A percentile compares a stretch with the other conserved stretches of the same genome.
These are phyloP conservation scores for Komagataella phaffii DNA, from an alignment of 805 yeast species.

Conservation along the genomic window DNA sequence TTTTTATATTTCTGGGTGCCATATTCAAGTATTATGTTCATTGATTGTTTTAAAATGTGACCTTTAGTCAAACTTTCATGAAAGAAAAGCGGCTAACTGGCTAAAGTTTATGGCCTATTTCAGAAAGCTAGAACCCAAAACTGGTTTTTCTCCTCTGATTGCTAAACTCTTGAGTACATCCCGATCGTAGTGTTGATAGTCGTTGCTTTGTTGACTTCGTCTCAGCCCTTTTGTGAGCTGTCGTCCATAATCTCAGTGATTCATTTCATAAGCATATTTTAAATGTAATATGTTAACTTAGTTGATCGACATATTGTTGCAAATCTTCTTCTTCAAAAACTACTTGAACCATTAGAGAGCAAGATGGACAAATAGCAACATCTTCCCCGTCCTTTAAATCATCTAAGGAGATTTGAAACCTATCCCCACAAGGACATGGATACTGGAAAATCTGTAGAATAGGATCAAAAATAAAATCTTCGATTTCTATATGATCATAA, in stretches of 20 bases:
- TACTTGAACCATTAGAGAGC: constrained; percentile 86
- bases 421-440: constrained; percentile 98
- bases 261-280: too few species aligned
- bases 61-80: not conserved
- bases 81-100: not conserved
- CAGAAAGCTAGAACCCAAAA: too few species aligned
- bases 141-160: too few species aligned
- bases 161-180: too few species aligned
- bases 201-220: too few species aligned
- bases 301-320: constrained; percentile 25
- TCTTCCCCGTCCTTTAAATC: constrained; percentile 87
- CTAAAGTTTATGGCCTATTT: too few species aligned
- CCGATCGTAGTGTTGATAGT: too few species aligned
- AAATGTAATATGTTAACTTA: constrained; percentile 1
- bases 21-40: not conserved
- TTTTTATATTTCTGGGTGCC: not conserved
- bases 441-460: constrained; percentile 73
- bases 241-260: too few species aligned
- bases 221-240: too few species aligned
- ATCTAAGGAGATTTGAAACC: constrained; percentile 73
- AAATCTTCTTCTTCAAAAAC: constrained; percentile 64
- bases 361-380: constrained; percentile 92
- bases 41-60: not conserved
- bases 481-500: constrained; percentile 94
- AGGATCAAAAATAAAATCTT: constrained; percentile 88